Base-by-base conservation (phyloP, 192 early-diverging fungal species). In the Chytriomyces hyalinus region DNA sequence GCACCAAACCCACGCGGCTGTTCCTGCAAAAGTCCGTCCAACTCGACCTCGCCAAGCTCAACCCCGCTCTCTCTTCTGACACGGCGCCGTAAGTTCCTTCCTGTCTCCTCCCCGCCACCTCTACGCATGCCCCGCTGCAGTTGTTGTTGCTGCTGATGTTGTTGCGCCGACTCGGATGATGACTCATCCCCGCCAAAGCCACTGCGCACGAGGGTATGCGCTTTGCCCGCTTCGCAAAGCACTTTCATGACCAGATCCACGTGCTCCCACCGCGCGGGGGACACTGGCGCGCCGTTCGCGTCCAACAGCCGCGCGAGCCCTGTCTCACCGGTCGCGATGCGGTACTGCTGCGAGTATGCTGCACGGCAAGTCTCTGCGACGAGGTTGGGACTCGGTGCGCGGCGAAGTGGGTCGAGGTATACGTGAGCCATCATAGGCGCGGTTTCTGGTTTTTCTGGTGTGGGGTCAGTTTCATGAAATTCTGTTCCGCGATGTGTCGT, bases 251-350 rank as follows among this genome's bases (percentile, higher is more conserved):
- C 61, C 1, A 73, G 5, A 46, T 60, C 53, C n/a, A 73, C 71
- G 45, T 73, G 71, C 36, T 61, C 57, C 71, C 71, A 73, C 8
- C 71, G 15, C 53, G 59, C 53, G 7, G 71, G 71, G 22, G 71
- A 13, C 6, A 73, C 53, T 24, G 61, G 71, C 60, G 46, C 45
- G 9, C 60, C 71, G 20, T 73, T 73, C 0, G 53, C 71, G 59
- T 73, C 71, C 45, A 73, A 47, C 1, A 73, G 53, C 43, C 36
- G 53, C n/a, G 59, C 57, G 17, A 73, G 71, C 17, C 61, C 71
- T 20, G 71, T 73, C n/a, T 60, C 61, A 17, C 15, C 15, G 11
- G 26, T 26, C 24, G 46, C n/a, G 22, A 62, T 60, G 15, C 59
- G 59, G 45, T 62, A 45, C 7, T 6, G 11, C 71, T 73, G 71